These are phyloP conservation scores for Toxicodendron radicans DNA, from an alignment of 345 rosid genomes.

Conservation along the genomic window DNA sequence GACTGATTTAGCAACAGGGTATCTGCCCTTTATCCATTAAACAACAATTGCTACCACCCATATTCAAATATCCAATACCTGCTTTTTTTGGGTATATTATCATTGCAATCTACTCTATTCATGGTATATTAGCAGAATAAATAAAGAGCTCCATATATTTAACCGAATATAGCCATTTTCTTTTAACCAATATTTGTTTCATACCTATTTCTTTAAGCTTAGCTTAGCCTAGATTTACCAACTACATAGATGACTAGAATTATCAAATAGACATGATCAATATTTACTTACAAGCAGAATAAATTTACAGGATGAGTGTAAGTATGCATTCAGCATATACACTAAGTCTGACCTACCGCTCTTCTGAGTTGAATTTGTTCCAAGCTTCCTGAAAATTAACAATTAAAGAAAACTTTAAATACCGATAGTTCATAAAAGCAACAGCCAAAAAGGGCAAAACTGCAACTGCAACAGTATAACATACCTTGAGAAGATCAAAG, in stretches of 20 bases:
- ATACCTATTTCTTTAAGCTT: constrained; percentile 18
- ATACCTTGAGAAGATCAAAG: constrained; percentile 93
- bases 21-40: background rate
- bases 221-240: constrained; percentile 9
- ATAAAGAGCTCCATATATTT: background rate
- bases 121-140: constrained; percentile 1
- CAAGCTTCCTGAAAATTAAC: constrained; percentile 76
- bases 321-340: constrained; percentile 3
- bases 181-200: constrained; percentile 4
- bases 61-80: background rate
- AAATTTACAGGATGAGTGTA: constrained; percentile 29
- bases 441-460: background rate
- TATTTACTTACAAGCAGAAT: constrained; percentile 29
- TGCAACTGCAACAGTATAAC: background rate
- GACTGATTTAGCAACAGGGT: background rate
- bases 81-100: background rate
- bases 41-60: background rate
- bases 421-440: background rate
- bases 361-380: constrained; percentile 93
- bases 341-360: constrained; percentile 45
- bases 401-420: constrained; percentile 3
- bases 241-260: constrained; percentile 7
- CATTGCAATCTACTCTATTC: constrained; percentile 17
- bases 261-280: constrained; percentile 10
- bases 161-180: background rate